Evolutionary conservation across 75 land plant species (phyloP).

Genomic region (Ceratopteris richardii): DNA sequence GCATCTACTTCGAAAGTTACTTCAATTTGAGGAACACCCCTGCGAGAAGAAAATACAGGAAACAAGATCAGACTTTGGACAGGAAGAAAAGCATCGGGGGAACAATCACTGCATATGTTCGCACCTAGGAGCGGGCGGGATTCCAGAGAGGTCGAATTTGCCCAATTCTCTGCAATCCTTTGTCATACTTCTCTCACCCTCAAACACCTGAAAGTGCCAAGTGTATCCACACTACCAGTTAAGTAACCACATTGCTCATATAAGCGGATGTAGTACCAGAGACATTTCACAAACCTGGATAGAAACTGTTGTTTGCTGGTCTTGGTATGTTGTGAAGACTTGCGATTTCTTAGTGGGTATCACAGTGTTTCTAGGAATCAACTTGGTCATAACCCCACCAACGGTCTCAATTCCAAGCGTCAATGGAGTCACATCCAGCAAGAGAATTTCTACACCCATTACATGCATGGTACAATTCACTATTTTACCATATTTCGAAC

Average conservation of each 20-base stretch:
- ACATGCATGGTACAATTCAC: background rate
- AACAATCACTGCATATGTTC: too few species aligned
- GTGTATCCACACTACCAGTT: background rate
- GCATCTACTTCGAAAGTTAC: slow-evolving; percentile 63
- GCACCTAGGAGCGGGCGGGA: slow-evolving; percentile 56
- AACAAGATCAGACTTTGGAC: background rate
- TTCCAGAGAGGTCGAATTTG: slow-evolving; percentile 50
- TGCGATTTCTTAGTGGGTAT: slow-evolving; percentile 82
- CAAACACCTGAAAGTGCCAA: slow-evolving; percentile 37
- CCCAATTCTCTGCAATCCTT: slow-evolving; percentile 55
- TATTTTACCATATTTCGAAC: background rate
- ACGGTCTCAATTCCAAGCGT: slow-evolving; percentile 72
- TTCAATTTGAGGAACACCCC: slow-evolving; percentile 55
- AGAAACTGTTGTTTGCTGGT: slow-evolving; percentile 63
- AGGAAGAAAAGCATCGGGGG: too few species aligned
- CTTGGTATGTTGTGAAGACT: slow-evolving; percentile 75
- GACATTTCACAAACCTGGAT: slow-evolving; percentile 32
- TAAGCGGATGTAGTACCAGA: too few species aligned
- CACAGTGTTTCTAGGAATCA: slow-evolving; percentile 64
- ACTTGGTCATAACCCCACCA: slow-evolving; percentile 60
- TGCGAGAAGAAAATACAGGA: slow-evolving; percentile 11
- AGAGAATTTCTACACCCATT: slow-evolving; percentile 33
- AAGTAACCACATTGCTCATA: background rate
- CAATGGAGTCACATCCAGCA: slow-evolving; percentile 57
- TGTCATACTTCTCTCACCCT: slow-evolving; percentile 54